phyloP scores from a whole-genome alignment of 495 filamentous ascomycete genomes.

The Endocarpon pusillum region DNA sequence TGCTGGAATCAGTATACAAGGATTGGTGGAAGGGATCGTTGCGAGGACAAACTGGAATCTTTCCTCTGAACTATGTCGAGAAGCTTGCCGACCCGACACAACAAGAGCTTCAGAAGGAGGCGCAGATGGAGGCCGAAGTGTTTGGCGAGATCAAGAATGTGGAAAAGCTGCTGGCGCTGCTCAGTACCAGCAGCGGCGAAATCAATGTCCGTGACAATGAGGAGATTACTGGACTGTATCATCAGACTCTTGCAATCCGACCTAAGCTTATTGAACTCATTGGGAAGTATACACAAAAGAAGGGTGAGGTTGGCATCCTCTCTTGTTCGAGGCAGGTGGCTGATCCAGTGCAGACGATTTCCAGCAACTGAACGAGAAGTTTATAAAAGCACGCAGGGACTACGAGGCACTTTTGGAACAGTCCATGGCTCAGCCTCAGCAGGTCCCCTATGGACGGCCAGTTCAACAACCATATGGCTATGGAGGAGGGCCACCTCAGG shows the following conservation, averaged over 20 bases:
- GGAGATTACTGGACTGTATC: conserved; percentile 85
- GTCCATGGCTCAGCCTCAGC: conserved; percentile 80
- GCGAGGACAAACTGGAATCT: conserved; percentile 89
- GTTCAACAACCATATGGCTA: conserved; percentile 48
- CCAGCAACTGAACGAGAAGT: conserved; percentile 95
- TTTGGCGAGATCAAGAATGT: conserved; percentile 99
- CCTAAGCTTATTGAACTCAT: conserved; percentile 97
- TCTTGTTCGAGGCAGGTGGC: too few species aligned
- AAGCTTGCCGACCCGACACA: conserved; percentile 88
- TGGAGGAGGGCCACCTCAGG: conserved; percentile 29
- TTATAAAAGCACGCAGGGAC: conserved; percentile 93
- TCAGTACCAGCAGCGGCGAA: conserved; percentile 88
- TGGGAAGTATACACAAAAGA: conserved; percentile 98
- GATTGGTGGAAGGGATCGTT: conserved; percentile 99
- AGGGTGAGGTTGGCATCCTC: conserved; percentile 65
- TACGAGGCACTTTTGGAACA: conserved; percentile 92
- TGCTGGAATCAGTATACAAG: conserved; percentile 93
- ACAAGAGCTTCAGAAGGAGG: conserved; percentile 88
- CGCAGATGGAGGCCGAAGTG: conserved; percentile 93
- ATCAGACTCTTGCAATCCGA: conserved; percentile 81
- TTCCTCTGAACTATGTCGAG: conserved; percentile 96
- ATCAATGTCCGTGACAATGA: conserved; percentile 77
- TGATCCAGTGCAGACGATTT: conserved; percentile 60
- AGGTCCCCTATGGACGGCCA: conserved; percentile 52
- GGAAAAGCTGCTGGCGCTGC: conserved; percentile 80